phyloP scores from a whole-genome alignment of 495 filamentous ascomycete genomes.

The Penicillium flavigenum region DNA sequence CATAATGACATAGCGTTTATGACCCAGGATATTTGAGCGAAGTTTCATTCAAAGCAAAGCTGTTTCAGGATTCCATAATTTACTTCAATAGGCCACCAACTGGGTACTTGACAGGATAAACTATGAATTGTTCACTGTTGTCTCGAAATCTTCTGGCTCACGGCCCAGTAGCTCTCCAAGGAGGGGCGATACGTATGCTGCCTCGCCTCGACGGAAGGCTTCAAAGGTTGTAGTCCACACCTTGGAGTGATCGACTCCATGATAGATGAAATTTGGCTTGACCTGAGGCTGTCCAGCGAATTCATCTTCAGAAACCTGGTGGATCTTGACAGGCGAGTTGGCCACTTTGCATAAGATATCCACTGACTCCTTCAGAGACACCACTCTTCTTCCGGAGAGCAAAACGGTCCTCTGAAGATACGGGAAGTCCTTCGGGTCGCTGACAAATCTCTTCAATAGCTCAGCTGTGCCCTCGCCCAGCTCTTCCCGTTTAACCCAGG shows the following conservation, averaged over 20 bases:
- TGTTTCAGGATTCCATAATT: no score
- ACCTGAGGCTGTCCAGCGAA: conserved; percentile 34
- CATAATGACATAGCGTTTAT: no score
- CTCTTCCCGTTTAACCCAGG: conserved; percentile 48
- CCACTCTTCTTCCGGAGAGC: conserved; percentile 35
- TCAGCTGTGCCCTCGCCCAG: conserved; percentile 45
- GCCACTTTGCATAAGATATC: conserved; percentile 29
- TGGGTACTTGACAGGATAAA: no score
- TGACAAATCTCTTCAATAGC: conserved; percentile 32
- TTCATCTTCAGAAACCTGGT: conserved; percentile 39
- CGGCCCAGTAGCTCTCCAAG: conserved; percentile 36
- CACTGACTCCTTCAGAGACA: conserved; percentile 38
- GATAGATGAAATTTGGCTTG: conserved; percentile 23
- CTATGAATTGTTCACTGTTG: conserved; percentile 6
- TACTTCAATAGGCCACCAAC: no score
- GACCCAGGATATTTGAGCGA: no score
- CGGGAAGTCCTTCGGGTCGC: conserved; percentile 18
- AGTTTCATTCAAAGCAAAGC: no score
- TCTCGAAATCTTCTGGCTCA: conserved; percentile 31
- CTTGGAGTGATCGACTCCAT: conserved; percentile 19
- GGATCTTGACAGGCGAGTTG: conserved; percentile 29
- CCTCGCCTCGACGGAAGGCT: conserved; percentile 40
- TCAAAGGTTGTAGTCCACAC: conserved; percentile 38
- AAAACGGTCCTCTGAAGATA: conserved; percentile 33
- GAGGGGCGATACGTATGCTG: conserved; percentile 28